These are phyloP conservation scores for Backusella psychrophila DNA, from an alignment of 192 early-diverging fungal genomes.

Conservation along the genomic window DNA sequence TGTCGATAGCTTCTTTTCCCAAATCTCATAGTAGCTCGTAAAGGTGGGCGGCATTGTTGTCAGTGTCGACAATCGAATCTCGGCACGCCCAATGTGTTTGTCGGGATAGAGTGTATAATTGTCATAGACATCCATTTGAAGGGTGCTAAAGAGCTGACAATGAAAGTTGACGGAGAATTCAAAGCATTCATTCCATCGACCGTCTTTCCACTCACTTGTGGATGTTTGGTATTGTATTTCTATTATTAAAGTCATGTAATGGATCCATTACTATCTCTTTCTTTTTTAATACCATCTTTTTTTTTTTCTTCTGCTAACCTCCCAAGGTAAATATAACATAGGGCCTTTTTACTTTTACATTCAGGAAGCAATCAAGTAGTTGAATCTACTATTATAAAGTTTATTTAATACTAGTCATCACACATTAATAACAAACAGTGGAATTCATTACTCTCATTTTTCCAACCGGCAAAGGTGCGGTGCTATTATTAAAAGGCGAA, in stretches of 20 bases:
- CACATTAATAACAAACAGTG: background rate
- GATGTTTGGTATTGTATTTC: conserved; percentile 67
- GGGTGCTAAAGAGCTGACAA: conserved; percentile 71
- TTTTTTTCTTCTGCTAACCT: conserved; percentile 36
- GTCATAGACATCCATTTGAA: conserved; percentile 70
- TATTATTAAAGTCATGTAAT: background rate
- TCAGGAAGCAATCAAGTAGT: conserved; percentile 56
- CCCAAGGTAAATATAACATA: conserved; percentile 66
- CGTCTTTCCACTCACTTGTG: conserved; percentile 49
- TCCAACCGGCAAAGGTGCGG: background rate
- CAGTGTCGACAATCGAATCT: conserved; percentile 59
- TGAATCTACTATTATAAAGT: conserved; percentile 45
- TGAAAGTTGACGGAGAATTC: conserved; percentile 69
- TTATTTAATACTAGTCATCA: background rate
- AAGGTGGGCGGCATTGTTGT: conserved; percentile 67
- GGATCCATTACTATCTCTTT: background rate
- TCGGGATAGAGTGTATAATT: conserved; percentile 60
- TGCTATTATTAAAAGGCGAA: background rate
- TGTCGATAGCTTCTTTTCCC: conserved; percentile 65
- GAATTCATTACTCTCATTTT: background rate
- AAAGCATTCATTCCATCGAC: conserved; percentile 73
- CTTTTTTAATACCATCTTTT: background rate
- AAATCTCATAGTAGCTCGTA: conserved; percentile 73
- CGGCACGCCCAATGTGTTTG: conserved; percentile 63
- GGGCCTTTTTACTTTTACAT: conserved; percentile 53